Percentiles rank a stretch among this genome's conserved stretches.
These are phyloP conservation scores for Sarcodon aspratus DNA, from an alignment of 768 basidiomycete species.

Conservation along the genomic window DNA sequence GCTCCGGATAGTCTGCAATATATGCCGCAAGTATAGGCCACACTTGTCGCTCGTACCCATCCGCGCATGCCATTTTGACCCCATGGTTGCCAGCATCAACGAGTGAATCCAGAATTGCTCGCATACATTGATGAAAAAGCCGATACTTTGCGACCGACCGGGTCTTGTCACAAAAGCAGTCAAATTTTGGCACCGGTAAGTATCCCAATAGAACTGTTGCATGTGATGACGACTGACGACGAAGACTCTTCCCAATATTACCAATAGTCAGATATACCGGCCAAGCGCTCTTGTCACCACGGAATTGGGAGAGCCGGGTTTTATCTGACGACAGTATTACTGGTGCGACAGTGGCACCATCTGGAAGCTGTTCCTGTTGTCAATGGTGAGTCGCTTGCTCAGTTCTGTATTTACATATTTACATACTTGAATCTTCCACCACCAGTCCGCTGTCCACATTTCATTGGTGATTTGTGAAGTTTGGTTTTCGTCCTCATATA, in stretches of 20 bases:
- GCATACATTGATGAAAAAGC: background rate
- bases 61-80: background rate
- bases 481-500: too few species aligned
- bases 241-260: background rate
- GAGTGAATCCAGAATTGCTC: background rate
- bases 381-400: too few species aligned
- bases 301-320: too few species aligned
- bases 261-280: background rate
- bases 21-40: too few species aligned
- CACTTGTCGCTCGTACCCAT: too few species aligned
- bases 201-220: background rate
- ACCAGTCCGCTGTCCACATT: too few species aligned
- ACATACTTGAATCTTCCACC: too few species aligned
- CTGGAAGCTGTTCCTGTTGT: background rate
- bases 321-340: background rate
- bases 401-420: too few species aligned
- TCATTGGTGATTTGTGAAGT: too few species aligned
- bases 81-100: background rate
- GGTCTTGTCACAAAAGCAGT: background rate
- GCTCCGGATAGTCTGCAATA: background rate
- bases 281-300: background rate
- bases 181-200: background rate
- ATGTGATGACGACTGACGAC: background rate
- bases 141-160: background rate
- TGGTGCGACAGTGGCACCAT: background rate